A percentile compares a stretch with the other conserved stretches of the same genome.
phyloP scores from a whole-genome alignment of 208 protist species.

The Trypanosoma brucei region DNA sequence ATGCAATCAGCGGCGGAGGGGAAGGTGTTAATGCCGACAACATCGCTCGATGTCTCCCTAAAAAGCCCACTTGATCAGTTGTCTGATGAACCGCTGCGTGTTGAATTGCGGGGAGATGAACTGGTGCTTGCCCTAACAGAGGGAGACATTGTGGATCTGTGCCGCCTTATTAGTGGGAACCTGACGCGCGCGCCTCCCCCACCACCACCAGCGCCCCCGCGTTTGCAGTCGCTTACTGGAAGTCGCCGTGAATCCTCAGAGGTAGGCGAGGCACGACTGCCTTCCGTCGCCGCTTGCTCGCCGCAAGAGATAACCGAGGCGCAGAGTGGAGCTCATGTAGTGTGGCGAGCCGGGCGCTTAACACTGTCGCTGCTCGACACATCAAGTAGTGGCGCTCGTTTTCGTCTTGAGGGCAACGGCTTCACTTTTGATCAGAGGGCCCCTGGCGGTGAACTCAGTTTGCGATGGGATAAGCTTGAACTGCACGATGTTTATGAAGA shows the following conservation, averaged over 20 bases:
- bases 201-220: neutral
- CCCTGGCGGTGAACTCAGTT: constrained; percentile 19
- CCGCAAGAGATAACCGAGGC: neutral
- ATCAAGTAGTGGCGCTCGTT: constrained; percentile 2
- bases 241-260: too few species aligned
- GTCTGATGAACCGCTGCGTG: constrained; percentile 38
- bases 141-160: constrained; percentile 51
- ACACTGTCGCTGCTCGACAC: constrained; percentile 16
- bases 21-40: constrained; percentile 41
- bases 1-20: neutral
- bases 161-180: constrained; percentile 55
- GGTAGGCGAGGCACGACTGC: too few species aligned
- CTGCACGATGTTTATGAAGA: constrained; percentile 49
- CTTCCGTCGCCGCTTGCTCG: neutral
- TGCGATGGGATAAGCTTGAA: constrained; percentile 57
- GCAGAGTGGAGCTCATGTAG: constrained; percentile 7
- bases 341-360: constrained; percentile 14
- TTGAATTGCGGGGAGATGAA: constrained; percentile 52
- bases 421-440: constrained; percentile 11
- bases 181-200: constrained; percentile 30
- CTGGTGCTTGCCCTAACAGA: constrained; percentile 39
- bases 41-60: constrained; percentile 51
- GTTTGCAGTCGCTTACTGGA: too few species aligned
- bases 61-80: constrained; percentile 48
- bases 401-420: constrained; percentile 16